These are phyloP conservation scores for Macrophomina pseudophaseolina DNA, from an alignment of 2,329 filamentous ascomycete genomes.

Conservation along the genomic window DNA sequence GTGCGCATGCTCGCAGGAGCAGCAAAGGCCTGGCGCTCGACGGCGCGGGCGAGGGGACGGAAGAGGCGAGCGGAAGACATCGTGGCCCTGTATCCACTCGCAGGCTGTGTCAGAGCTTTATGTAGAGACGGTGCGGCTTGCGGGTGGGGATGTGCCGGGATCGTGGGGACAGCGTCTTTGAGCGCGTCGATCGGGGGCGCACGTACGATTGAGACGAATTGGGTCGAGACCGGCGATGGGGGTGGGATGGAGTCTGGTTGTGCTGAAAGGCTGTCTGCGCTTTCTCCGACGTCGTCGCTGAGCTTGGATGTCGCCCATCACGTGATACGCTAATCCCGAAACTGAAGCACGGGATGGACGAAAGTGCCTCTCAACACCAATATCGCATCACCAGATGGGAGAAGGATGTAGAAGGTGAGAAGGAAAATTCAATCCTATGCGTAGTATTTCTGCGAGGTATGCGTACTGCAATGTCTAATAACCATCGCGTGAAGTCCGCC, in stretches of 20 bases:
- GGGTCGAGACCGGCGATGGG: constrained; percentile 21
- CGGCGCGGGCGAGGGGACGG: constrained; percentile 46
- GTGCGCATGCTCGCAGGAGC: constrained; percentile 29
- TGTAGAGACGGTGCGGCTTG: constrained; percentile 25
- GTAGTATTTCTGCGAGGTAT: too few species aligned
- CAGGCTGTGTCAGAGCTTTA: constrained; percentile 26
- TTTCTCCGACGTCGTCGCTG: constrained; percentile 20
- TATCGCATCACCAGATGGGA: not conserved
- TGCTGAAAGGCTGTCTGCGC: constrained; percentile 8
- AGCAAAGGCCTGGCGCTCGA: constrained; percentile 45
- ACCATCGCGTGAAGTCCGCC: too few species aligned
- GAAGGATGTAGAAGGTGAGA: not conserved
- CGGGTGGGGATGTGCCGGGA: not conserved
- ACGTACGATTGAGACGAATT: constrained; percentile 27
- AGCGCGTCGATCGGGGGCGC: not conserved
- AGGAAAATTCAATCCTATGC: too few species aligned
- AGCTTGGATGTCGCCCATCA: constrained; percentile 9
- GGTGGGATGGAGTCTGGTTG: constrained; percentile 22
- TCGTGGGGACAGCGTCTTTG: constrained; percentile 1
- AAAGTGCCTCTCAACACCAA: not conserved
- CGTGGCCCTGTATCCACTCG: constrained; percentile 30
- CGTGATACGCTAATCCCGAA: constrained; percentile 6
- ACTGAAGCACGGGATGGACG: not conserved
- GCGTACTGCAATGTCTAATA: too few species aligned
- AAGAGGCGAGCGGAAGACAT: constrained; percentile 49